Evolutionary conservation across 1,139 yeast species (phyloP), one percentile per base, ranked within the genome.

Genomic region (Geotrichum phurueaensis): DNA sequence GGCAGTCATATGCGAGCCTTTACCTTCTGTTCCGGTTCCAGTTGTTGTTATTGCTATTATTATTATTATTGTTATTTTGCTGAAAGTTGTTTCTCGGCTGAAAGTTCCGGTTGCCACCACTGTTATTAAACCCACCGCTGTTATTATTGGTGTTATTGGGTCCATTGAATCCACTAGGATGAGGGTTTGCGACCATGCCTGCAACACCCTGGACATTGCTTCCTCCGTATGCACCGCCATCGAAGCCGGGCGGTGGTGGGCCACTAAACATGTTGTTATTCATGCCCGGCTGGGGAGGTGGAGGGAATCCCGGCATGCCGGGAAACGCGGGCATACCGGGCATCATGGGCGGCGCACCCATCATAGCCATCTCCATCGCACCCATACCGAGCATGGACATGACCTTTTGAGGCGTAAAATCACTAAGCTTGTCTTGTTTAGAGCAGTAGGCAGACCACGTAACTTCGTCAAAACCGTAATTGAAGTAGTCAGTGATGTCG

Each of bases 361-460:
- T 56, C 62, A 59, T 59, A 25, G 56, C 65, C 48, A 67, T 64
- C n/a, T 62, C 59, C 66, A 68, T 65, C 1, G 69, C 70, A 72
- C 70, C 70, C 50, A 54, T 39, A 18, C 61, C 61, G 27, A 61
- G 50, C 60, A 63, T 62, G 36, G 67, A 68, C 79, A 77, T 76
- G 53, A 77, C 69, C 64, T 76, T 76, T 57, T 71, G 78, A 1
- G 79, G 96, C 65, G 89, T 87, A 75, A 85, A 90, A 65, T 87
- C 94, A 9, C 88, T 86, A 57, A 87, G 72, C 65, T 85, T 86
- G 73, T 91, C 97, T 71, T 92, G 97, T 72, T 90, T 90, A 58
- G 87, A 81, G 66, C 96, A 86, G 75, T 94, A 94, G 25, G 95
- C 92, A 58, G 89, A 85, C 99, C 99, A 94, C 18, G 97, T 88